Percentiles rank a stretch among this genome's conserved stretches.
phyloP scores from a whole-genome alignment of 2,329 filamentous ascomycete genomes.

The Penicillium hordei region DNA sequence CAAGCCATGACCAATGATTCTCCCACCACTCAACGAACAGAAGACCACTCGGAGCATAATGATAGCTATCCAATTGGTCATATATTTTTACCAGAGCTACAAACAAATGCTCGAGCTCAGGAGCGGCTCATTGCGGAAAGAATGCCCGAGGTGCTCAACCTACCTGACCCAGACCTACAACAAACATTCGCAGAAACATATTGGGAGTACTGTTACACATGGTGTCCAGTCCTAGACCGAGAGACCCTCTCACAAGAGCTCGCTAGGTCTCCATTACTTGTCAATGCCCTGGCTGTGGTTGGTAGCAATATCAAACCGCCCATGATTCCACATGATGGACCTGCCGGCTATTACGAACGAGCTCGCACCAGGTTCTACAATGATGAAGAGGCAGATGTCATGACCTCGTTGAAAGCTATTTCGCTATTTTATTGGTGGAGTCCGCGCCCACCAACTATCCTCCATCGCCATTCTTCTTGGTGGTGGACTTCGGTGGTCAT shows the following conservation, averaged over 20 bases:
- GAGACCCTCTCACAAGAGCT: slow-evolving; percentile 34
- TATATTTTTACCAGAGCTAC: slow-evolving; percentile 15
- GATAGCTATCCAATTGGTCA: slow-evolving; percentile 15
- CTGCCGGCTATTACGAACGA: slow-evolving; percentile 43
- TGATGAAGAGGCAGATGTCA: slow-evolving; percentile 41
- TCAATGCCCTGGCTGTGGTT: slow-evolving; percentile 40
- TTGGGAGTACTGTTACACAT: slow-evolving; percentile 45
- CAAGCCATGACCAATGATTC: slow-evolving; percentile 6
- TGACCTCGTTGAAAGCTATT: slow-evolving; percentile 40
- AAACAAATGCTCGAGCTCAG: slow-evolving; percentile 17
- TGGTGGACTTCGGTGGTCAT: slow-evolving; percentile 51
- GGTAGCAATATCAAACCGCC: slow-evolving; percentile 47
- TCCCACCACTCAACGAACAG: slow-evolving; percentile 10
- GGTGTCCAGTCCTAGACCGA: slow-evolving; percentile 45
- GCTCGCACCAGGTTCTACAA: slow-evolving; percentile 45
- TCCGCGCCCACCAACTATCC: slow-evolving; percentile 38
- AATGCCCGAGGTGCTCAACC: slow-evolving; percentile 6
- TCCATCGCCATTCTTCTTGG: slow-evolving; percentile 46
- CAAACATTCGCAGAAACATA: slow-evolving; percentile 48
- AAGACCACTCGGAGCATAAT: slow-evolving; percentile 15
- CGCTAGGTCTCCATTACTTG: slow-evolving; percentile 18
- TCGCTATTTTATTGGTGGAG: slow-evolving; percentile 50
- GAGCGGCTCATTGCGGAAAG: slow-evolving; percentile 15
- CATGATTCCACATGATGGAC: slow-evolving; percentile 41
- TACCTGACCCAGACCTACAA: slow-evolving; percentile 32